Evolutionary conservation across 495 filamentous ascomycete genomes (phyloP), one percentile per base, ranked within the genome.

Genomic region (Parathielavia hyrcaniae): DNA sequence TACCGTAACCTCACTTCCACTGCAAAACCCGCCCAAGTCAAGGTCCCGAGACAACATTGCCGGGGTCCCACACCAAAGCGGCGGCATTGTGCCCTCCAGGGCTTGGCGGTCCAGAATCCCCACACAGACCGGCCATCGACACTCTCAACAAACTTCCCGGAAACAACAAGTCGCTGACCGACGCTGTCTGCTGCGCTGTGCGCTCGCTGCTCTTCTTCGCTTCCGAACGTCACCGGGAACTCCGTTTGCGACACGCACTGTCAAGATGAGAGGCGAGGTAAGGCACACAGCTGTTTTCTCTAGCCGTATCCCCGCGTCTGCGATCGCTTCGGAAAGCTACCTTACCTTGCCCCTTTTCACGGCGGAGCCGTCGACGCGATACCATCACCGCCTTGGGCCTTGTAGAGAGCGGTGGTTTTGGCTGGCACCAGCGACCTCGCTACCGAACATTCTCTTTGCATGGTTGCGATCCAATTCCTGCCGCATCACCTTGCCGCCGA

Each of bases 221-320:
- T 47, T 39, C 50, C 44, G 40, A 43, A 44, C 36, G 30, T 13
- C 41, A 13, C 40, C 41, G 41, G 19, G 26, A 52, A 20, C 40
- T 58, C 32, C 39, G 57, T 39, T 38, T 48, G 32, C 22, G 12
- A 54, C 50, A 30, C 26, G 48, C 8, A 63, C 55, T 39, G 64
- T 64, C 67, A 79, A 61, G 61, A 80, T 80, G 77, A 76, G 77
- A 71, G 77, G 77, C 66, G 77, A 80, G 71, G 77, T 80, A 76
- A 66, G 77, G 68, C 32, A 50, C 41, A 40, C 44, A 17, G 14
- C 46, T n/a, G 11, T 47, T 41, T 9, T 17, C 19, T 14, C 17
- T 16, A 20, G n/a, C 23, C 1, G 5, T 20, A 32, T 55, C 48
- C 43, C 8, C 36, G 38, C 30, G 26, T 22, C 17, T 23, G 20